Evolutionary conservation across 1,284 basidiomycete genomes (phyloP).

Genomic region (Inonotus hispidus): DNA sequence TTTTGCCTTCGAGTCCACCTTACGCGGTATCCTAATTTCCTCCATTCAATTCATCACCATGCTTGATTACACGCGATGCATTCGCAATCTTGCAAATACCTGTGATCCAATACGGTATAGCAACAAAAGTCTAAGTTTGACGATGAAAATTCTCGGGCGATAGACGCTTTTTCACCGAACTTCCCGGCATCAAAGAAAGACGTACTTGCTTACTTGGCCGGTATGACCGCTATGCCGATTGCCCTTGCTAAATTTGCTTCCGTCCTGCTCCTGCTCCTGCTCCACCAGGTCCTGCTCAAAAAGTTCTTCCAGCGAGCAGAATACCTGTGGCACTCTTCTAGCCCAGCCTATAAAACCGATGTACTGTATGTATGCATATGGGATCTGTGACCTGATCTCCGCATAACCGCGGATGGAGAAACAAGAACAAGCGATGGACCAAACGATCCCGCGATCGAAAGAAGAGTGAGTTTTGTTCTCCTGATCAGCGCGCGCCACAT

Average conservation of each 20-base stretch:
- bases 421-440: background rate
- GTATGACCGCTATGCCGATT: background rate
- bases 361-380: background rate
- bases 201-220: background rate
- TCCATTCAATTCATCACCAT: background rate
- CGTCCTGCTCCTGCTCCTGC: background rate
- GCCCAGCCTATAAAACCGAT: background rate
- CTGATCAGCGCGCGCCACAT: background rate
- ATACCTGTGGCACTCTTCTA: no score
- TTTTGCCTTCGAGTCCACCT: background rate
- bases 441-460: background rate
- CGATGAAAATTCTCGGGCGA: background rate
- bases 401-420: background rate
- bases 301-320: background rate
- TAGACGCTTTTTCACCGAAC: background rate
- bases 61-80: background rate
- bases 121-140: background rate
- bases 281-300: background rate
- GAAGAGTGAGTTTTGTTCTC: no score
- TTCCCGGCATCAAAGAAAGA: background rate
- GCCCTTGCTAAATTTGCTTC: background rate
- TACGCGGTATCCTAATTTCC: background rate
- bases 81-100: background rate
- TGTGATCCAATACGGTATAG: background rate
- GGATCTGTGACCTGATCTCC: background rate